Conservation (phyloP, 208 protist genomes). For the Strigomonas culicis region DNA sequence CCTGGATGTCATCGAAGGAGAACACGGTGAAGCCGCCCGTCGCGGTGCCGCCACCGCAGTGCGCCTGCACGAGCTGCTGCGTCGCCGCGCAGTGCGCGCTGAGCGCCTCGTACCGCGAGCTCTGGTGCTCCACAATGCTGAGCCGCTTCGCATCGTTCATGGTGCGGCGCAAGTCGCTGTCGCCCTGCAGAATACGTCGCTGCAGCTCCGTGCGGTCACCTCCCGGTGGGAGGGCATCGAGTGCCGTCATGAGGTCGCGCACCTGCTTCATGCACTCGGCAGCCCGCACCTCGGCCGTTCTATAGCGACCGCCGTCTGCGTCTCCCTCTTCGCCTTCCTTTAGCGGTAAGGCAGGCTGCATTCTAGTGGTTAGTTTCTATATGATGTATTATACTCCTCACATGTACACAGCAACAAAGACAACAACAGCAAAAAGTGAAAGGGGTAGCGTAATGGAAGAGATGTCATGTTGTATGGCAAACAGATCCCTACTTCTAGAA, state of each 20-base stretch:
- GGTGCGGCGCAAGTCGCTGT: conserved; percentile 21
- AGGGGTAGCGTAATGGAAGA: no score
- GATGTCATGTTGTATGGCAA: no score
- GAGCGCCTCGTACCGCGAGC: conserved; percentile 30
- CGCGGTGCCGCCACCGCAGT: conserved; percentile 16
- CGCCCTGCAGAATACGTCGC: conserved; percentile 31
- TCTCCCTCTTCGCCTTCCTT: conserved; percentile 19
- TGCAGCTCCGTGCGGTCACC: conserved; percentile 24
- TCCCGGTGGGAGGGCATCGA: conserved; percentile 22
- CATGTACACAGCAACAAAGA: no score
- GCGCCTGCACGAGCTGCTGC: conserved; percentile 32
- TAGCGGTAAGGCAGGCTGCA: neutral
- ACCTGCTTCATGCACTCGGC: conserved; percentile 33
- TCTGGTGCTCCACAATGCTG: conserved; percentile 30
- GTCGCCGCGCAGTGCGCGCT: conserved; percentile 28
- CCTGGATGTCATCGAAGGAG: conserved; percentile 16
- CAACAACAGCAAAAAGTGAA: no score
- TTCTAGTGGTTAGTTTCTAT: no score
- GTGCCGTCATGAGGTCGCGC: conserved; percentile 35
- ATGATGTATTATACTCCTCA: no score
- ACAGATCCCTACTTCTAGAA: no score
- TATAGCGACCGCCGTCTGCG: conserved; percentile 21
- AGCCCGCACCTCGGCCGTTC: conserved; percentile 25
- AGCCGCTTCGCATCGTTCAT: conserved; percentile 37
- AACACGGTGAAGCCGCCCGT: conserved; percentile 13